phyloP scores from a whole-genome alignment of 176 grass and related monocot genomes.

The Oryza coarctata region DNA sequence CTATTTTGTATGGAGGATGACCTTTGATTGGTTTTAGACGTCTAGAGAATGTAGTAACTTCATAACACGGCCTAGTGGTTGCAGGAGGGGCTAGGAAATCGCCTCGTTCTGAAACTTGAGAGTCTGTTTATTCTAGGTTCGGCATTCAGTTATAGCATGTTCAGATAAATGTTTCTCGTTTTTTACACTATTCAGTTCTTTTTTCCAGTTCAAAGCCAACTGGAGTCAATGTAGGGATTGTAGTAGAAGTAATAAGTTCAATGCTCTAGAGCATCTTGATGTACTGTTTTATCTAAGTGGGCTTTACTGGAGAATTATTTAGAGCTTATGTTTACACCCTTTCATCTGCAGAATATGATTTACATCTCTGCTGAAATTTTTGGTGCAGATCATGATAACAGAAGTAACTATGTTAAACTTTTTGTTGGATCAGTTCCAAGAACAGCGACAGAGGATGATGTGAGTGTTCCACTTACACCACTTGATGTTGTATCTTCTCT shows the following conservation, averaged over 20 bases:
- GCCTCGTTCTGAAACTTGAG: constrained; percentile 6
- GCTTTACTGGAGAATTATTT: constrained; percentile 3
- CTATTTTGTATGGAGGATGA: background rate
- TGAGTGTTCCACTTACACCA: constrained; percentile 45
- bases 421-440: constrained; percentile 95
- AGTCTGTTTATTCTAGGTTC: background rate
- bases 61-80: background rate
- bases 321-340: background rate
- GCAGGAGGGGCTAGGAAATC: background rate
- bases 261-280: background rate
- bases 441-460: constrained; percentile 85
- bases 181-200: background rate
- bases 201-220: background rate
- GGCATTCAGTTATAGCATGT: background rate
- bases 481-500: background rate
- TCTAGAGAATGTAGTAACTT: background rate
- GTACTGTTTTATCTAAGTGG: constrained; percentile 2
- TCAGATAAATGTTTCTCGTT: background rate
- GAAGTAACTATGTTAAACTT: constrained; percentile 79
- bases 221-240: background rate
- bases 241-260: background rate
- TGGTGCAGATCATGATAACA: constrained; percentile 64
- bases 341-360: constrained; percentile 6
- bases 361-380: constrained; percentile 34
- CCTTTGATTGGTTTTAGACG: background rate